These are phyloP conservation scores for Lenwebbia sp. DNA, from an alignment of 345 rosid genomes.

Conservation along the genomic window DNA sequence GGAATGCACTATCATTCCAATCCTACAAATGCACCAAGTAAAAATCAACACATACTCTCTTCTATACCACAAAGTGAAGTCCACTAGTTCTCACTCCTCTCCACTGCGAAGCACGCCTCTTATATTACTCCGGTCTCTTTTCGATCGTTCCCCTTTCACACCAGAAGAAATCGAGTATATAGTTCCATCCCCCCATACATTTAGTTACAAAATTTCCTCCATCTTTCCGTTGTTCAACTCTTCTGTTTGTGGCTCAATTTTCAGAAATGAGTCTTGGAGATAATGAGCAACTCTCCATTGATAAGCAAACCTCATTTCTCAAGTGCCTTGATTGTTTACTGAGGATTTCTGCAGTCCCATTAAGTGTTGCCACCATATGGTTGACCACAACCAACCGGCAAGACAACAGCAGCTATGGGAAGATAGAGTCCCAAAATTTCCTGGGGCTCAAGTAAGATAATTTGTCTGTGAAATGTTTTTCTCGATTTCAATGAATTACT, in stretches of 20 bases:
- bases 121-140: background rate
- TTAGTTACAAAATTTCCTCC: background rate
- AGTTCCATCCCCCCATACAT: background rate
- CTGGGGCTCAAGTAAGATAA: conserved; percentile 61
- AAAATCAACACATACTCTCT: background rate
- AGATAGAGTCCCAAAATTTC: conserved; percentile 37
- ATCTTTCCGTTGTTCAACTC: background rate
- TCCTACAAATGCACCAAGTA: background rate
- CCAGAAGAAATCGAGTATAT: background rate
- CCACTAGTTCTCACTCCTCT: conserved; percentile 1
- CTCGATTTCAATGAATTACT: background rate
- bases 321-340: conserved; percentile 54
- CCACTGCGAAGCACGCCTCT: background rate
- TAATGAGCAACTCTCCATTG: background rate
- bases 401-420: conserved; percentile 48
- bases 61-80: background rate
- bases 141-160: background rate
- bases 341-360: conserved; percentile 67
- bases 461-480: background rate
- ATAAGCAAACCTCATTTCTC: conserved; percentile 16
- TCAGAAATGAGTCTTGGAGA: background rate
- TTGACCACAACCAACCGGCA: conserved; percentile 61
- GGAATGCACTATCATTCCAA: background rate
- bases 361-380: conserved; percentile 66
- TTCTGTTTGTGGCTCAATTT: background rate